These are phyloP conservation scores for Nakaseomyces glabratus DNA, from an alignment of 1,139 yeast species.

Conservation along the genomic window DNA sequence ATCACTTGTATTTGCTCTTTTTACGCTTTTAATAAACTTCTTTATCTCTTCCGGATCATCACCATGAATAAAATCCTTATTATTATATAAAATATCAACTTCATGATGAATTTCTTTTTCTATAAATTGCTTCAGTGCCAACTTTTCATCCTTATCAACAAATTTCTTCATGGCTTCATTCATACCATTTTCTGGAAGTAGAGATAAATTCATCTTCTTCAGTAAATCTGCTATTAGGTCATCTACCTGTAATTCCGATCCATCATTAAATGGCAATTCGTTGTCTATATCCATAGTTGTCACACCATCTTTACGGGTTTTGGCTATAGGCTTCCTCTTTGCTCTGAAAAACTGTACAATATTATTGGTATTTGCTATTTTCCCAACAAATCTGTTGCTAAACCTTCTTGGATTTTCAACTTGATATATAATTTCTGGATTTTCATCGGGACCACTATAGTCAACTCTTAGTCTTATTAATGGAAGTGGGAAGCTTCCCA, in stretches of 20 bases:
- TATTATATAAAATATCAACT: slow-evolving; percentile 44
- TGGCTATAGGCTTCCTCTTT: slow-evolving; percentile 22
- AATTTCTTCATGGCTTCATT: slow-evolving; percentile 62
- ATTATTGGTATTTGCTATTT: slow-evolving; percentile 82
- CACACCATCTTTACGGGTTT: slow-evolving; percentile 24
- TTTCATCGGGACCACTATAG: slow-evolving; percentile 48
- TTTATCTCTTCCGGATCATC: slow-evolving; percentile 31
- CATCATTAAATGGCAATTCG: slow-evolving; percentile 17
- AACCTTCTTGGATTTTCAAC: slow-evolving; percentile 86
- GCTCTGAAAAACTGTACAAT: slow-evolving; percentile 64
- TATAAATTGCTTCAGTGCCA: slow-evolving; percentile 58
- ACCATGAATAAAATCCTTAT: slow-evolving; percentile 32
- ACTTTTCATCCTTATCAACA: slow-evolving; percentile 77
- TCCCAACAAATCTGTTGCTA: slow-evolving; percentile 82
- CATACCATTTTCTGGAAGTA: slow-evolving; percentile 72
- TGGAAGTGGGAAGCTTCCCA: slow-evolving; percentile 51
- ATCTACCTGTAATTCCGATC: slow-evolving; percentile 41
- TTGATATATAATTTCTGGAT: slow-evolving; percentile 49
- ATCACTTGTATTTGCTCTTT: slow-evolving; percentile 16
- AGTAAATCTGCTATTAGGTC: slow-evolving; percentile 54
- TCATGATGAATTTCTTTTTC: slow-evolving; percentile 58
- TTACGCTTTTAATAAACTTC: slow-evolving; percentile 24
- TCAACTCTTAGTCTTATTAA: slow-evolving; percentile 76
- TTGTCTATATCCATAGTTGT: slow-evolving; percentile 22
- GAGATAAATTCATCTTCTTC: slow-evolving; percentile 51